Percentiles rank a stretch among this genome's conserved stretches.
Conservation (phyloP, 148 eudicot species). For the Heliamphora exappendiculata region DNA sequence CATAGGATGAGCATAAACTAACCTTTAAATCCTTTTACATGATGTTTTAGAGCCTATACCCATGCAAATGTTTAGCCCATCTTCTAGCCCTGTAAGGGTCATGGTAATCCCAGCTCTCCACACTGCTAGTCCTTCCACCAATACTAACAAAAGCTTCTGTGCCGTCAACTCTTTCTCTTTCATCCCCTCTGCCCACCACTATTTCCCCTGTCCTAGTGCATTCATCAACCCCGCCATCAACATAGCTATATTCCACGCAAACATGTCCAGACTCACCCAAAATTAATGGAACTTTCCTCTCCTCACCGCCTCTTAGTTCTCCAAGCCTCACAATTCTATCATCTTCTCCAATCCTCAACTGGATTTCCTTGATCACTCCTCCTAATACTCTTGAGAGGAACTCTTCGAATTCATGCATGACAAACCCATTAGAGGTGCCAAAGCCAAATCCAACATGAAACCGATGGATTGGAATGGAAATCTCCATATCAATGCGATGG, state of each 20-base stretch:
- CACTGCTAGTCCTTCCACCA: conserved; percentile 60
- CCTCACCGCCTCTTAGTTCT: conserved; percentile 67
- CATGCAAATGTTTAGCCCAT: conserved; percentile 88
- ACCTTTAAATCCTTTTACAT: background rate
- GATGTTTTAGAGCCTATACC: conserved; percentile 26
- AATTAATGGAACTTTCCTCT: conserved; percentile 57
- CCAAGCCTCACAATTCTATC: conserved; percentile 60
- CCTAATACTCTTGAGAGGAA: conserved; percentile 49
- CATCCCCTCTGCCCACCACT: conserved; percentile 34
- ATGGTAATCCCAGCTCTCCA: conserved; percentile 65
- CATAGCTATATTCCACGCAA: conserved; percentile 57
- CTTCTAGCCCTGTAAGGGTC: conserved; percentile 86
- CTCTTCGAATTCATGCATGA: conserved; percentile 67
- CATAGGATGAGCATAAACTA: background rate
- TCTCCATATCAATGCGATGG: conserved; percentile 31
- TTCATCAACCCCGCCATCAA: conserved; percentile 40
- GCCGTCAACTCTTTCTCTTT: conserved; percentile 22
- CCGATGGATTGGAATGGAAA: conserved; percentile 43
- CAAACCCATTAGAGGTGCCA: conserved; percentile 44
- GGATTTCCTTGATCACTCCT: conserved; percentile 53
- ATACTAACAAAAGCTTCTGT: conserved; percentile 13
- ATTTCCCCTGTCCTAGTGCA: conserved; percentile 54
- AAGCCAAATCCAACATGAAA: conserved; percentile 56
- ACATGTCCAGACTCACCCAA: conserved; percentile 31
- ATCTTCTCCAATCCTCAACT: conserved; percentile 53